These are phyloP conservation scores for Suhomyces yuchorum DNA, from an alignment of 1,139 yeast genomes.

Conservation along the genomic window DNA sequence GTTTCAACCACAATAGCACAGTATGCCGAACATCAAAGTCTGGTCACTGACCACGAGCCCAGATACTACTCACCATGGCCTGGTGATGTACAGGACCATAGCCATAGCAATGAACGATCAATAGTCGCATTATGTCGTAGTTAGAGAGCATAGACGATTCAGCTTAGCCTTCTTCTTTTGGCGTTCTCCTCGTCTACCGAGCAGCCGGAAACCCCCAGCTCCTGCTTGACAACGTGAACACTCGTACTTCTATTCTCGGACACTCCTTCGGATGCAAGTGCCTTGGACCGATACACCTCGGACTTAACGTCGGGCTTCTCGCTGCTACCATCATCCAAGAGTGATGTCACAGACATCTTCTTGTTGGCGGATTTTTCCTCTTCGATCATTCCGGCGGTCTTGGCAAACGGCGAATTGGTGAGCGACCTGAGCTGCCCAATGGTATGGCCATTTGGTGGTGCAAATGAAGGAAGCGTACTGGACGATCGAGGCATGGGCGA, in stretches of 20 bases:
- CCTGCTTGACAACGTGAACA: not conserved
- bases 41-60: not conserved
- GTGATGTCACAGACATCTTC: slow-evolving; percentile 35
- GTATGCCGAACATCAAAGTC: too few relatives aligned
- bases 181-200: slow-evolving; percentile 1
- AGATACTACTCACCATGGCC: not conserved
- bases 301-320: not conserved
- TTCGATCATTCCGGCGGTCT: slow-evolving; percentile 10
- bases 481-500: slow-evolving; percentile 23
- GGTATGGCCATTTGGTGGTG: slow-evolving; percentile 11
- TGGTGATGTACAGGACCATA: not conserved
- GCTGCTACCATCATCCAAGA: slow-evolving; percentile 24
- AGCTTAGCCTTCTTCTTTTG: slow-evolving; percentile 14
- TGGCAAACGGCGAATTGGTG: slow-evolving; percentile 21
- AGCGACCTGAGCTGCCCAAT: slow-evolving; percentile 10
- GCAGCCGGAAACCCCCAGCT: slow-evolving; percentile 7
- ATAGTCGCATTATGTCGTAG: not conserved
- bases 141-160: not conserved
- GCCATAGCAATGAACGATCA: not conserved
- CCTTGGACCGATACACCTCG: not conserved
- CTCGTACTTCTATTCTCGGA: not conserved
- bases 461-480: slow-evolving; percentile 11
- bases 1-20: not conserved
- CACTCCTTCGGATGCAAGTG: not conserved
- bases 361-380: slow-evolving; percentile 18